These are phyloP conservation scores for Psilocybe tampanensis DNA, from an alignment of 768 basidiomycete genomes.

Conservation along the genomic window DNA sequence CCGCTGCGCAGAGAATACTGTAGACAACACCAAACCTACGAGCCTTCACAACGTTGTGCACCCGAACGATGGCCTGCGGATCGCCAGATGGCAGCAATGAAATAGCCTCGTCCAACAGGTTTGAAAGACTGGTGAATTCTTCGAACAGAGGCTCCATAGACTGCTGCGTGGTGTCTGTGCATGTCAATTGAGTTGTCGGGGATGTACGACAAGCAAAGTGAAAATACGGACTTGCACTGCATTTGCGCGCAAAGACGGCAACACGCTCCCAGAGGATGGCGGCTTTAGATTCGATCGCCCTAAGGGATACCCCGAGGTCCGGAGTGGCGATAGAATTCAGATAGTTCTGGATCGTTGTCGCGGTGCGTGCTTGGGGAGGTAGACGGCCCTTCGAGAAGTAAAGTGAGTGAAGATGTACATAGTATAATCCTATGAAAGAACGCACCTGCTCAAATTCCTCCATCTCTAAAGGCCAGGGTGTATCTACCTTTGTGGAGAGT, in stretches of 20 bases:
- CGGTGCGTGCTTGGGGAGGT: constrained; percentile 21
- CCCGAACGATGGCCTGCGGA: constrained; percentile 15
- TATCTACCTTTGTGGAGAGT: constrained; percentile 29
- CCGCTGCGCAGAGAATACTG: constrained; percentile 36
- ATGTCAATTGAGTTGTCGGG: background rate
- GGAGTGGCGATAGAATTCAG: constrained; percentile 20
- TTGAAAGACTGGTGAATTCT: constrained; percentile 26
- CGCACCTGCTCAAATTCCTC: constrained; percentile 36
- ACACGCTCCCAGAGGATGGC: constrained; percentile 38
- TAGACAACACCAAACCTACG: constrained; percentile 33
- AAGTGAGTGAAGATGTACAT: background rate
- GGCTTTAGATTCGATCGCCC: constrained; percentile 26
- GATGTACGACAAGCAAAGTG: background rate
- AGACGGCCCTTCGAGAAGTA: constrained; percentile 17
- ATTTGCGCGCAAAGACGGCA: constrained; percentile 26
- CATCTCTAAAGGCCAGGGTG: constrained; percentile 41
- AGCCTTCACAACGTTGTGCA: constrained; percentile 16
- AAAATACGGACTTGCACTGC: constrained; percentile 28
- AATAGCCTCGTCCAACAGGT: constrained; percentile 22
- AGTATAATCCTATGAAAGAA: background rate
- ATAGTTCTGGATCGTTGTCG: constrained; percentile 23
- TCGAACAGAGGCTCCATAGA: constrained; percentile 17
- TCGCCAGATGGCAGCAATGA: constrained; percentile 14
- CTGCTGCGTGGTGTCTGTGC: constrained; percentile 13
- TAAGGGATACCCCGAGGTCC: constrained; percentile 22